Conservation (phyloP, 805 yeast genomes). For the Grigorovia jiainica region DNA sequence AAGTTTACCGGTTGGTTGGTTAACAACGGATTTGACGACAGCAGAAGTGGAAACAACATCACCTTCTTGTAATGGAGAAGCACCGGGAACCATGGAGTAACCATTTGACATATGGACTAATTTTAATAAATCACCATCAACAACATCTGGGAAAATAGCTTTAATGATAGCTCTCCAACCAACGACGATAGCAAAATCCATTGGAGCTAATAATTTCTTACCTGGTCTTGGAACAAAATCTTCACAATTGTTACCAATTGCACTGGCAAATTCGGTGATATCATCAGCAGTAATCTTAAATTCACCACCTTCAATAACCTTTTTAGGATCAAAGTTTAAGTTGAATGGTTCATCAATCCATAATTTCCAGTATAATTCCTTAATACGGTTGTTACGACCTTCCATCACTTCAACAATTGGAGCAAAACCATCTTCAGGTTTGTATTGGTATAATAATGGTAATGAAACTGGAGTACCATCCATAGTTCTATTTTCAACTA, state of each 20-base stretch:
- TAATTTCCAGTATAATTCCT: constrained; percentile 92
- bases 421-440: constrained; percentile 86
- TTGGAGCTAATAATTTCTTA: constrained; percentile 82
- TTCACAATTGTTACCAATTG: constrained; percentile 94
- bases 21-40: constrained; percentile 76
- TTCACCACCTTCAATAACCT: constrained; percentile 60
- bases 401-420: constrained; percentile 87
- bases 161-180: constrained; percentile 98
- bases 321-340: constrained; percentile 58
- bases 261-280: constrained; percentile 89
- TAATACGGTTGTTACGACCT: constrained; percentile 86
- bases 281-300: constrained; percentile 62
- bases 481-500: constrained; percentile 84
- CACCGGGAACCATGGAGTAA: constrained; percentile 87
- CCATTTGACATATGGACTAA: constrained; percentile 93
- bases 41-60: constrained; percentile 80
- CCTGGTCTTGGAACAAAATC: constrained; percentile 87
- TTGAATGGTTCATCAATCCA: constrained; percentile 75
- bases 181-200: constrained; percentile 97
- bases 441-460: constrained; percentile 67
- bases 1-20: constrained; percentile 87
- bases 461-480: constrained; percentile 67
- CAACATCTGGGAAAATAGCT: constrained; percentile 93
- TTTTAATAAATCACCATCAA: constrained; percentile 92
- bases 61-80: constrained; percentile 78